These are phyloP conservation scores for Elsinoe australis DNA, from an alignment of 2,329 filamentous ascomycete genomes.

Conservation along the genomic window DNA sequence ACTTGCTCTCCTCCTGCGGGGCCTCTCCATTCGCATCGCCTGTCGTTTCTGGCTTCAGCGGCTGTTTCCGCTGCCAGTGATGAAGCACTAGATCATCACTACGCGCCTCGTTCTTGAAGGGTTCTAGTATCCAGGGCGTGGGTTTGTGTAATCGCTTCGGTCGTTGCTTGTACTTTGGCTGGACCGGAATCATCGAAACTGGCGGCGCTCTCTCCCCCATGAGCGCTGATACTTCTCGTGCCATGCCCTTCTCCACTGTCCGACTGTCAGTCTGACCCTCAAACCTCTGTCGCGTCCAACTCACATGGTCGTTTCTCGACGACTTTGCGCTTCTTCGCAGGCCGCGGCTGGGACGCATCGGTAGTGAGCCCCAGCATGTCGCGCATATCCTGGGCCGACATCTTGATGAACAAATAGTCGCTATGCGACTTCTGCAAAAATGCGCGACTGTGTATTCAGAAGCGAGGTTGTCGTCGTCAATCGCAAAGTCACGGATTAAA, in stretches of 20 bases:
- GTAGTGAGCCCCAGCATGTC: conserved; percentile 76
- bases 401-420: conserved; percentile 15
- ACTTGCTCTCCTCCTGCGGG: conserved; percentile 29
- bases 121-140: conserved; percentile 43
- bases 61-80: conserved; percentile 68
- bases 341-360: conserved; percentile 47
- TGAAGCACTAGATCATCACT: conserved; percentile 61
- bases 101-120: conserved; percentile 73
- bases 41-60: conserved; percentile 25
- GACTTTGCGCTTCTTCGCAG: conserved; percentile 68
- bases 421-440: neutral
- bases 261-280: neutral
- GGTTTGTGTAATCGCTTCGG: conserved; percentile 42
- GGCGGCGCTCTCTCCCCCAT: conserved; percentile 46
- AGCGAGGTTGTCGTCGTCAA: neutral
- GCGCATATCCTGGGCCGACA: conserved; percentile 56
- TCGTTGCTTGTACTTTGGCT: conserved; percentile 44
- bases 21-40: conserved; percentile 26
- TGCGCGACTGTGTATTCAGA: conserved; percentile 2
- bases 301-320: conserved; percentile 50
- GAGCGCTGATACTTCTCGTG: conserved; percentile 44
- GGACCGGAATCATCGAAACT: conserved; percentile 43
- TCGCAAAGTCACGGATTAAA: conserved; percentile 10
- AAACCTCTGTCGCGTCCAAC: conserved; percentile 23
- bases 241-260: conserved; percentile 37